phyloP scores from a whole-genome alignment of 805 yeast species.

The Saccharomycopsis fermentans region DNA sequence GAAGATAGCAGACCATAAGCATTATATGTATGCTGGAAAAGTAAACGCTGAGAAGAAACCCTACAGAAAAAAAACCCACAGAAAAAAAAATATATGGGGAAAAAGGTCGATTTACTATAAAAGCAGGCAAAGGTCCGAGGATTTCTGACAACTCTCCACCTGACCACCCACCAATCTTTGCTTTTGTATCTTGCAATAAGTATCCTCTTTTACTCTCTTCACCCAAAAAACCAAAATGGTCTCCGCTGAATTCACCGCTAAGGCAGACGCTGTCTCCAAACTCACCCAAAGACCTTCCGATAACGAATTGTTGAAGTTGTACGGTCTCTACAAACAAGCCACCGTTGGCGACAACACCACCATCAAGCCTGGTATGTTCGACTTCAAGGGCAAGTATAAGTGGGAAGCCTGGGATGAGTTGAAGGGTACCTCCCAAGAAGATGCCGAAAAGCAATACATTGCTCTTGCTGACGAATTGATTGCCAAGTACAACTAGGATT shows the following conservation, averaged over 20 bases:
- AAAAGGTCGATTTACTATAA: too few species aligned
- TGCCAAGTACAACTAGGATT: slow-evolving; percentile 31
- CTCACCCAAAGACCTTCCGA: slow-evolving; percentile 71
- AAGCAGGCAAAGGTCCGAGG: too few species aligned
- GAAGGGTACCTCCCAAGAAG: slow-evolving; percentile 79
- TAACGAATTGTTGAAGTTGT: slow-evolving; percentile 77
- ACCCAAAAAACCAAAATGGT: too few species aligned
- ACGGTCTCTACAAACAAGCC: slow-evolving; percentile 94
- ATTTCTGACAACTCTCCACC: too few species aligned
- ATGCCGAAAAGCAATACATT: slow-evolving; percentile 79
- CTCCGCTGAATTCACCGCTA: slow-evolving; percentile 16
- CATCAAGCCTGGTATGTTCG: slow-evolving; percentile 82
- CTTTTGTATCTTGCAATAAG: too few species aligned
- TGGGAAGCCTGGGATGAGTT: slow-evolving; percentile 94
- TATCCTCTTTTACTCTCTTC: too few species aligned
- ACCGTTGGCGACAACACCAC: slow-evolving; percentile 91
- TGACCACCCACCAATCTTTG: too few species aligned
- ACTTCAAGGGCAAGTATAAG: slow-evolving; percentile 91
- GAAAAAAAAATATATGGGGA: too few species aligned
- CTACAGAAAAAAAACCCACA: too few species aligned
- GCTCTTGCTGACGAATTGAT: slow-evolving; percentile 55
- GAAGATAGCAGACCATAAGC: too few species aligned
- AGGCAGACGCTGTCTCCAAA: slow-evolving; percentile 72
- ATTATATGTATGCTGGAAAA: too few species aligned
- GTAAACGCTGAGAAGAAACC: too few species aligned